phyloP scores from a whole-genome alignment of 352 stramenopile genomes.

The Globisporangium acanthophoron region DNA sequence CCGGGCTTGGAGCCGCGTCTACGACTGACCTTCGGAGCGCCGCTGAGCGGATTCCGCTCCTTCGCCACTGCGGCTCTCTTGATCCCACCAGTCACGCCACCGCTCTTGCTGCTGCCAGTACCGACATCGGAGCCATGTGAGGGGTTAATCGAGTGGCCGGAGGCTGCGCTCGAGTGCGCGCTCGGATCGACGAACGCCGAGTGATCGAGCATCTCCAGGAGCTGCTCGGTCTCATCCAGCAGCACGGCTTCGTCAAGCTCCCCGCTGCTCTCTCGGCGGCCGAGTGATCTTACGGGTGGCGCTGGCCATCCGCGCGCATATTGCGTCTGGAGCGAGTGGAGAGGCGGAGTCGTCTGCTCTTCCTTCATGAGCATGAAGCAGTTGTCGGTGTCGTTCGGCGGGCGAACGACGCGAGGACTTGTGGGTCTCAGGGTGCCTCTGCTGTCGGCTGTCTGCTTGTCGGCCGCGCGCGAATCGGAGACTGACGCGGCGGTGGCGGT shows the following conservation, averaged over 20 bases:
- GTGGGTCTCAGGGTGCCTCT: not conserved
- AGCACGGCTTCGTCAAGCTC: slow-evolving; percentile 1
- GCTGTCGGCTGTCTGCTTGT: not conserved
- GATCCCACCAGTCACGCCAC: not conserved
- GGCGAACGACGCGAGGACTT: not conserved
- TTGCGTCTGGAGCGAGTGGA: not conserved
- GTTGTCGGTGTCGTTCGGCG: not conserved
- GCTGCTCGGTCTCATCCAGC: slow-evolving; percentile 2
- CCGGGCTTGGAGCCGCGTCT: slow-evolving; percentile 3
- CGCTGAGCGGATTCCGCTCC: not conserved
- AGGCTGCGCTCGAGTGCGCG: not conserved
- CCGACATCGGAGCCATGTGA: not conserved
- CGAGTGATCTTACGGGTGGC: too few relatives aligned
- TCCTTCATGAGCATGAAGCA: not conserved
- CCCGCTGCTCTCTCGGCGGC: not conserved
- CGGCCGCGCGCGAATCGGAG: not conserved
- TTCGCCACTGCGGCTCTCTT: not conserved
- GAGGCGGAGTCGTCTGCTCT: not conserved
- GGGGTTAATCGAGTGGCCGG: not conserved
- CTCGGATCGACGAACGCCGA: not conserved
- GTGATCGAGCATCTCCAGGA: not conserved
- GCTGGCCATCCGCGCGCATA: not conserved
- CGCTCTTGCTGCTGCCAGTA: not conserved
- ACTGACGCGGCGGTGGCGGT: too few relatives aligned
- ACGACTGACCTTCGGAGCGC: not conserved